Conservation (phyloP, 345 rosid genomes). For the Trapa incisa region DNA sequence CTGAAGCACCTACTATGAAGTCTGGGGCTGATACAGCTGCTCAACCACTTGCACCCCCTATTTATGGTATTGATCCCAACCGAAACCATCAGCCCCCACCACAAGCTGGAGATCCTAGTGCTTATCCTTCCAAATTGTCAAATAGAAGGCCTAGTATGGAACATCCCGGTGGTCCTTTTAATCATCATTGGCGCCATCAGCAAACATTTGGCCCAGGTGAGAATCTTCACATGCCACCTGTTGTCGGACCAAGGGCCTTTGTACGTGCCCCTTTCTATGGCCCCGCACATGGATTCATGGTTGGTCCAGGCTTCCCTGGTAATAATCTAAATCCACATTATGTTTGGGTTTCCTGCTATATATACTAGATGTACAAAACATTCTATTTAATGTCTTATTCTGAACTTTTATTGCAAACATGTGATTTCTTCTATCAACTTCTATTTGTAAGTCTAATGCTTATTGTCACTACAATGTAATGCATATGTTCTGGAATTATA, state of each 20-base stretch:
- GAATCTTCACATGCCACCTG: conserved; percentile 43
- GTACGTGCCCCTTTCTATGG: conserved; percentile 48
- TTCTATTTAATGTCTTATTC: background rate
- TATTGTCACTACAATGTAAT: background rate
- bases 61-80: conserved; percentile 21
- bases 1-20: conserved; percentile 46
- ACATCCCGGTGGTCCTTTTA: conserved; percentile 34
- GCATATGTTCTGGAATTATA: background rate
- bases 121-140: conserved; percentile 24
- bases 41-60: conserved; percentile 48
- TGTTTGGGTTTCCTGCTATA: background rate
- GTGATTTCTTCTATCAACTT: background rate
- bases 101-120: conserved; percentile 42
- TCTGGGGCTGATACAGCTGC: conserved; percentile 42
- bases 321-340: conserved; percentile 17
- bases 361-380: background rate
- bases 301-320: conserved; percentile 76
- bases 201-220: conserved; percentile 42
- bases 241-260: conserved; percentile 56
- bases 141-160: conserved; percentile 35
- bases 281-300: conserved; percentile 60
- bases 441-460: background rate
- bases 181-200: conserved; percentile 56
- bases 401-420: background rate
- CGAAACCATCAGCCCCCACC: conserved; percentile 39